These are phyloP conservation scores for Fraxinus platypoda DNA, from an alignment of 305 asterid genomes.

Conservation along the genomic window DNA sequence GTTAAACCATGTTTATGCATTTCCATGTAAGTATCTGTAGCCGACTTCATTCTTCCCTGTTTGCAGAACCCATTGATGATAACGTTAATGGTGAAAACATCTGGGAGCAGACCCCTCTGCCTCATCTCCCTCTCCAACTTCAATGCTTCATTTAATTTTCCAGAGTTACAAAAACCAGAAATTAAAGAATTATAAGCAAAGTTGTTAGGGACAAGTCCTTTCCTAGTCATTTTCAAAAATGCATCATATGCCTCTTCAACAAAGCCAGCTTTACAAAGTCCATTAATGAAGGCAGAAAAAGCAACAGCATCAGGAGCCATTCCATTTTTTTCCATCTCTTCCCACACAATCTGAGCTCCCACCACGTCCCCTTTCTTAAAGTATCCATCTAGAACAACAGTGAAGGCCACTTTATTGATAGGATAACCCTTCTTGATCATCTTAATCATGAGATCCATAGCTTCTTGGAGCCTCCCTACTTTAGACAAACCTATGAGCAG, in stretches of 20 bases:
- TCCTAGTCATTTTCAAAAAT: constrained; percentile 52
- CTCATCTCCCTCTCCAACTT: constrained; percentile 76
- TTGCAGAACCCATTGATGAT: constrained; percentile 78
- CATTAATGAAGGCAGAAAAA: constrained; percentile 79
- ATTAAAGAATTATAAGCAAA: constrained; percentile 81
- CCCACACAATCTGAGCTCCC: constrained; percentile 77
- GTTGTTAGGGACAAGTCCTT: constrained; percentile 81
- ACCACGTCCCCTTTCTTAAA: constrained; percentile 63
- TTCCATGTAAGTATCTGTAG: constrained; percentile 58
- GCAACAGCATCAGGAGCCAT: constrained; percentile 91
- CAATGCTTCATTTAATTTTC: constrained; percentile 59
- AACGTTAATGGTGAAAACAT: constrained; percentile 70
- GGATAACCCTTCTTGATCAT: constrained; percentile 69
- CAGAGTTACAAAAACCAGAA: constrained; percentile 66
- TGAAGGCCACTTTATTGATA: constrained; percentile 58
- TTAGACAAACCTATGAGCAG: constrained; percentile 69
- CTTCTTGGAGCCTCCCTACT: constrained; percentile 66
- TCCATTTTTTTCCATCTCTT: constrained; percentile 65
- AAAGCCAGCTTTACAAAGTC: constrained; percentile 67
- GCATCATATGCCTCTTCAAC: constrained; percentile 59
- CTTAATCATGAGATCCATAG: constrained; percentile 54
- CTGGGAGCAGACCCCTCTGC: constrained; percentile 70
- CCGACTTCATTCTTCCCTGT: constrained; percentile 76
- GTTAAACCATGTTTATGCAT: constrained; percentile 60
- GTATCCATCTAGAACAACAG: constrained; percentile 77